These are phyloP conservation scores for Fraxinus sp. DNA, from an alignment of 305 asterid species.

Conservation along the genomic window DNA sequence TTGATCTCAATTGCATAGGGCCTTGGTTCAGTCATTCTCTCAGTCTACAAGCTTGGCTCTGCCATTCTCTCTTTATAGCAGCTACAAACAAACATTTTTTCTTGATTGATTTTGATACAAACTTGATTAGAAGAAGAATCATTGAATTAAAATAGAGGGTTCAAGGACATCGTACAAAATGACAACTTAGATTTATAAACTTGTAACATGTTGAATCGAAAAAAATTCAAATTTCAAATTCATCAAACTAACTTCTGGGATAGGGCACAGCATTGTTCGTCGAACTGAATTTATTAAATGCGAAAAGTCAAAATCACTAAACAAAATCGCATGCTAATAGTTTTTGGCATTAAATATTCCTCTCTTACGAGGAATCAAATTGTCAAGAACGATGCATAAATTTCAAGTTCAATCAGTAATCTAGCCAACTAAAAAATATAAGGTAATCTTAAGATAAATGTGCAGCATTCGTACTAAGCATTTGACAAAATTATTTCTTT, in stretches of 20 bases:
- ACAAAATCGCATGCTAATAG: background rate
- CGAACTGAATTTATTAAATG: background rate
- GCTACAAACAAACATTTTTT: background rate
- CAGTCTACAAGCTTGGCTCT: background rate
- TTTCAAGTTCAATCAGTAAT: conserved; percentile 2
- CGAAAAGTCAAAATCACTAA: background rate
- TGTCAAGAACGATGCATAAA: background rate
- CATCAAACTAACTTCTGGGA: background rate
- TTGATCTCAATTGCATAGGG: background rate
- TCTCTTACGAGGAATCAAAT: background rate
- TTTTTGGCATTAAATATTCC: background rate
- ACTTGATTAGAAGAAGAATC: background rate
- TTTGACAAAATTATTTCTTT: background rate
- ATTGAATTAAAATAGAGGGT: background rate
- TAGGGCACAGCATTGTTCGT: background rate
- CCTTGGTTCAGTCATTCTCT: background rate
- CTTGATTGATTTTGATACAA: background rate
- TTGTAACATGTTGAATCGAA: background rate
- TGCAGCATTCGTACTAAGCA: background rate
- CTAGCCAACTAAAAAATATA: no score
- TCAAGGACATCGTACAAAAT: background rate
- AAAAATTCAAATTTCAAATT: background rate
- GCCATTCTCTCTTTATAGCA: background rate
- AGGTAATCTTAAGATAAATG: no score
- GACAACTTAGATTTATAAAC: background rate